Conservation (phyloP, 2,329 filamentous ascomycete genomes). For the Penicillium sp. region DNA sequence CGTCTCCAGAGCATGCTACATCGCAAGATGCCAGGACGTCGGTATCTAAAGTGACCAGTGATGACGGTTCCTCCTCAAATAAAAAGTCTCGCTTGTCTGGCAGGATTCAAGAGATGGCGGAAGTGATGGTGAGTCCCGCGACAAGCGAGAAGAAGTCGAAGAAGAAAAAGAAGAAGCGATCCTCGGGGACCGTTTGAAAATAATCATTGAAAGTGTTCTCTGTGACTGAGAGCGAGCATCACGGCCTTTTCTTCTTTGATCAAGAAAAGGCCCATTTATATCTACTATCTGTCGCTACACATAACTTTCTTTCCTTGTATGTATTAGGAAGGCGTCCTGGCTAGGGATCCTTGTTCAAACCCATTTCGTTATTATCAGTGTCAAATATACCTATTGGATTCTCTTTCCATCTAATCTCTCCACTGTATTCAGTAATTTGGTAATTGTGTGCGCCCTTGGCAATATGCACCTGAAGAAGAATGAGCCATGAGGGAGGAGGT, state of each 20-base stretch:
- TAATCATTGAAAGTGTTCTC: neutral
- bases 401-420: neutral
- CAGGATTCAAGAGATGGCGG: slow-evolving; percentile 24
- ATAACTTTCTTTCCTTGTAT: slow-evolving; percentile 1
- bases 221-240: neutral
- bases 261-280: neutral
- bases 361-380: neutral
- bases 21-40: slow-evolving; percentile 1
- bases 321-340: slow-evolving; percentile 1
- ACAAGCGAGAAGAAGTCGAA: slow-evolving; percentile 15
- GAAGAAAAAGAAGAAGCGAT: slow-evolving; percentile 22
- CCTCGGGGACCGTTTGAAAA: slow-evolving; percentile 14
- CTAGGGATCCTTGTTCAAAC: neutral
- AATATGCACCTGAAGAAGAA: too few relatives aligned
- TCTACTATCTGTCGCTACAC: neutral
- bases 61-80: slow-evolving; percentile 20
- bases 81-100: slow-evolving; percentile 29
- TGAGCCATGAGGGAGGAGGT: too few relatives aligned
- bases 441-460: neutral
- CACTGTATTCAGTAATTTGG: neutral
- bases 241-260: neutral
- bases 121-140: slow-evolving; percentile 28
- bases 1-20: neutral
- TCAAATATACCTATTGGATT: neutral
- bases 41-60: neutral